Percentiles rank a stretch among this genome's conserved stretches.
Conservation (phyloP, 1,139 yeast species). For the Pichia sp. region DNA sequence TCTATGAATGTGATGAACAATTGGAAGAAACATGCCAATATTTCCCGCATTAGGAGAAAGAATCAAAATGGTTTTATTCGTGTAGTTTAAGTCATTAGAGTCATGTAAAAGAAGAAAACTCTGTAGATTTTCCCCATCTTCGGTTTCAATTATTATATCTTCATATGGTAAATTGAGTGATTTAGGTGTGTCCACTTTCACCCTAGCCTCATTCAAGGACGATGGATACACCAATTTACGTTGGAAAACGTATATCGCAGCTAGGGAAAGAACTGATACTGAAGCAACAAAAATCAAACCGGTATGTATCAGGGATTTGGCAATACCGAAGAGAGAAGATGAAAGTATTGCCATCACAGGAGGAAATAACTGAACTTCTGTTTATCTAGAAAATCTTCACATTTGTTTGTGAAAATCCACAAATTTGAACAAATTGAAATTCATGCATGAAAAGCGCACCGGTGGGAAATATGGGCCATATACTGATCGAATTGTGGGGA, state of each 20-base stretch:
- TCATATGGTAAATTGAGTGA: constrained; percentile 64
- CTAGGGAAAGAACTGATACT: constrained; percentile 29
- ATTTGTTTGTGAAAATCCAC: too few species aligned
- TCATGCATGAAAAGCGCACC: too few species aligned
- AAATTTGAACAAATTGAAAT: too few species aligned
- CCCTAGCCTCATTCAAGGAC: constrained; percentile 68
- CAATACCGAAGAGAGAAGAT: too few species aligned
- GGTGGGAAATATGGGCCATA: too few species aligned
- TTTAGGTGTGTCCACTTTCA: constrained; percentile 72
- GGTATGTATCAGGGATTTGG: too few species aligned
- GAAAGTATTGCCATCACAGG: too few species aligned
- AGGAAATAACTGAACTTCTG: too few species aligned
- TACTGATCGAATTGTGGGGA: too few species aligned
- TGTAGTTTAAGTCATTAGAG: constrained; percentile 31
- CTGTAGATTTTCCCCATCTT: constrained; percentile 54
- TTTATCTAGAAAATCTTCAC: too few species aligned
- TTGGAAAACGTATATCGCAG: constrained; percentile 63
- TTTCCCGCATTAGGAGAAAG: constrained; percentile 95
- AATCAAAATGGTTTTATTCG: constrained; percentile 64
- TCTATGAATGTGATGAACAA: constrained; percentile 62
- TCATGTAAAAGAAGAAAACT: constrained; percentile 44
- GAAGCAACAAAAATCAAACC: constrained; percentile 10
- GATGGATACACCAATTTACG: constrained; percentile 73
- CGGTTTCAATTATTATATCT: constrained; percentile 49
- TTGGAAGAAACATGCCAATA: constrained; percentile 86